A percentile compares a stretch with the other conserved stretches of the same genome.
Conservation (phyloP, 2,329 filamentous ascomycete species). For the Trichoderma polysporum region DNA sequence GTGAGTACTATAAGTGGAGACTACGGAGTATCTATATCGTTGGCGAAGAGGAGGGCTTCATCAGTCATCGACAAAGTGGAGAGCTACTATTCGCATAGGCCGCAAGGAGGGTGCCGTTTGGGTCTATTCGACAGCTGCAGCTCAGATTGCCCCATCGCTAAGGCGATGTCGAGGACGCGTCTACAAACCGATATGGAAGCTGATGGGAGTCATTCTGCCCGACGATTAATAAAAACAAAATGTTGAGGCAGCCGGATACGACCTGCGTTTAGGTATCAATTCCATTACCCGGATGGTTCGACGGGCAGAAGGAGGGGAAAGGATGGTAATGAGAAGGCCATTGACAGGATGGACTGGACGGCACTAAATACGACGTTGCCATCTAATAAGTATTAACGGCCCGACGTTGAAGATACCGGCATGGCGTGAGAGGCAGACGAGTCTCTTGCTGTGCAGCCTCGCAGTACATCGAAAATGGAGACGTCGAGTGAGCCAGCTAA, state of each 20-base stretch:
- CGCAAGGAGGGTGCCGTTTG: not conserved
- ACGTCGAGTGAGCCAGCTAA: not conserved
- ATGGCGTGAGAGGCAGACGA: conserved; percentile 1
- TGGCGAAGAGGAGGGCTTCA: conserved; percentile 10
- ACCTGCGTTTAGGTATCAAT: conserved; percentile 12
- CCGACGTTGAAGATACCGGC: conserved; percentile 7
- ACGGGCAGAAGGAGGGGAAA: not conserved
- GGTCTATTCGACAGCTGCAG: not conserved
- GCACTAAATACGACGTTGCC: conserved; percentile 6
- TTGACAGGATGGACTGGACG: conserved; percentile 4
- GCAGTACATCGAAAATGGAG: conserved; percentile 11
- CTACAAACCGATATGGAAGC: not conserved
- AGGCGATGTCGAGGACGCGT: not conserved
- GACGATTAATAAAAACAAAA: not conserved
- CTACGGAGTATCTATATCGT: conserved; percentile 5
- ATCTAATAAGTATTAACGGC: conserved; percentile 1
- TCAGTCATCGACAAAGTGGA: not conserved
- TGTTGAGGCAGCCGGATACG: not conserved
- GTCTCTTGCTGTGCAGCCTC: not conserved
- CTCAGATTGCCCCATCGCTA: not conserved
- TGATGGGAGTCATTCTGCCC: conserved; percentile 5
- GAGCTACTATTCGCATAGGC: conserved; percentile 3
- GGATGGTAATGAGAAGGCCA: not conserved
- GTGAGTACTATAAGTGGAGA: not conserved
- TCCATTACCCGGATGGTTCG: conserved; percentile 12